These are phyloP conservation scores for Massospora cicadina DNA, from an alignment of 371 early-diverging fungal genomes.

Conservation along the genomic window DNA sequence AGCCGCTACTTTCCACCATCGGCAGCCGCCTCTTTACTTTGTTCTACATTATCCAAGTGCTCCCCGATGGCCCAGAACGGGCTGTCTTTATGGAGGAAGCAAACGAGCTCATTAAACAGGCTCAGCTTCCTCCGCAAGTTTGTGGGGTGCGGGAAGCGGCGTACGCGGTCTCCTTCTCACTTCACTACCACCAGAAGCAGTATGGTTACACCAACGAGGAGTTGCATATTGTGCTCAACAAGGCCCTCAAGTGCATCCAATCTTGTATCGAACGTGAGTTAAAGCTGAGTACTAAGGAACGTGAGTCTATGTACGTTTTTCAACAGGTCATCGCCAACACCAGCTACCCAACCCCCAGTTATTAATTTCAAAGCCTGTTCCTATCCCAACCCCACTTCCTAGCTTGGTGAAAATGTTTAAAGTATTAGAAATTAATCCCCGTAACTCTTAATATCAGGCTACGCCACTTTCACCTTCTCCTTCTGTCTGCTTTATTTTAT, in stretches of 20 bases:
- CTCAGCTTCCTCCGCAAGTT: neutral
- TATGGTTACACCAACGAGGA: neutral
- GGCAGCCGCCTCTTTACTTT: constrained; percentile 1
- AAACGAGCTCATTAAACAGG: neutral
- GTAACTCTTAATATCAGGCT: no score
- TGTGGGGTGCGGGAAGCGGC: constrained; percentile 1
- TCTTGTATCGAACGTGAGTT: constrained; percentile 3
- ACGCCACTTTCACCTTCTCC: no score
- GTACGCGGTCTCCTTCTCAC: neutral
- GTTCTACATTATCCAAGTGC: constrained; percentile 3
- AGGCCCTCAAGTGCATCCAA: neutral
- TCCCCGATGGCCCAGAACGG: neutral
- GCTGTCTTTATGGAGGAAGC: constrained; percentile 1
- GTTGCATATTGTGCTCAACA: neutral
- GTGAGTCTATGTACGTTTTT: constrained; percentile 10
- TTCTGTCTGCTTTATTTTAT: no score
- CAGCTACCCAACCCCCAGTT: neutral
- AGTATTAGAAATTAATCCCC: no score
- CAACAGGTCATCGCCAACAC: constrained; percentile 3
- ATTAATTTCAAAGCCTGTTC: neutral
- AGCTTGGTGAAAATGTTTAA: no score
- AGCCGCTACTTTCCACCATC: neutral
- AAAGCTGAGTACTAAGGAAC: neutral
- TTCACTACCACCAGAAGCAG: neutral
- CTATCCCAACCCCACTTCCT: no score